phyloP scores from a whole-genome alignment of 2,329 filamentous ascomycete species.

The Escovopsis sp. region DNA sequence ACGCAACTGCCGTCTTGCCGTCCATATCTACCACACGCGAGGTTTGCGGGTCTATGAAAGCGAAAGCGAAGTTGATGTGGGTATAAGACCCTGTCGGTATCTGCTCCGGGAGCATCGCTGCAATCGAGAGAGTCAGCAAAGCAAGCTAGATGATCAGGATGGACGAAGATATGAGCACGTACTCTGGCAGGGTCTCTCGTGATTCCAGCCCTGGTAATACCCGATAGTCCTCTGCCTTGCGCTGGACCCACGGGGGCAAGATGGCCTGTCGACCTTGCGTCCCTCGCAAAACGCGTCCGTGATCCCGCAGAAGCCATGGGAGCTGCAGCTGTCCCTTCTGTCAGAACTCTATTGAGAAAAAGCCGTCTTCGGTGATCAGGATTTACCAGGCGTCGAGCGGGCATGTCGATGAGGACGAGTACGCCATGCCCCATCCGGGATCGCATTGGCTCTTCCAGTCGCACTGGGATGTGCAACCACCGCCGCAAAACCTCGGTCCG shows the following conservation, averaged over 20 bases:
- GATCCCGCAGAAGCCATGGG: slow-evolving; percentile 20
- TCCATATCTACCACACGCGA: slow-evolving; percentile 7
- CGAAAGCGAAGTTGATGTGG: slow-evolving; percentile 22
- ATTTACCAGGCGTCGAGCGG: slow-evolving; percentile 22
- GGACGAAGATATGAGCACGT: not conserved
- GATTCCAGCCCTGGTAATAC: slow-evolving; percentile 19
- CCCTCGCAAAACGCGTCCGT: slow-evolving; percentile 13
- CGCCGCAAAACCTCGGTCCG: slow-evolving; percentile 1
- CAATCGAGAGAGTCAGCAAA: not conserved
- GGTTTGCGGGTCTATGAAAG: slow-evolving; percentile 17
- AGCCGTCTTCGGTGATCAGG: not conserved
- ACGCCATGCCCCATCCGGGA: slow-evolving; percentile 16
- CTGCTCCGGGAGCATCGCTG: slow-evolving; percentile 9
- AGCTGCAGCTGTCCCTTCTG: slow-evolving; percentile 11
- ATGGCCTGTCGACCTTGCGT: slow-evolving; percentile 6
- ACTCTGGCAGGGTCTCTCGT: slow-evolving; percentile 9
- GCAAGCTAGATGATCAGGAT: not conserved
- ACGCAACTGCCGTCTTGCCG: slow-evolving; percentile 1
- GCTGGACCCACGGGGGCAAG: not conserved
- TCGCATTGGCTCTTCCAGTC: slow-evolving; percentile 16
- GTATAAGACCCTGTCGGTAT: slow-evolving; percentile 15
- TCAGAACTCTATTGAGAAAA: not conserved
- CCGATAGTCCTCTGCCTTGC: slow-evolving; percentile 12
- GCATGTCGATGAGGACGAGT: slow-evolving; percentile 12
- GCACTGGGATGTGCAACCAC: slow-evolving; percentile 10